Evolutionary conservation across 805 yeast species (phyloP), one percentile per base, ranked within the genome.

Genomic region (Kuraishia capsulata): DNA sequence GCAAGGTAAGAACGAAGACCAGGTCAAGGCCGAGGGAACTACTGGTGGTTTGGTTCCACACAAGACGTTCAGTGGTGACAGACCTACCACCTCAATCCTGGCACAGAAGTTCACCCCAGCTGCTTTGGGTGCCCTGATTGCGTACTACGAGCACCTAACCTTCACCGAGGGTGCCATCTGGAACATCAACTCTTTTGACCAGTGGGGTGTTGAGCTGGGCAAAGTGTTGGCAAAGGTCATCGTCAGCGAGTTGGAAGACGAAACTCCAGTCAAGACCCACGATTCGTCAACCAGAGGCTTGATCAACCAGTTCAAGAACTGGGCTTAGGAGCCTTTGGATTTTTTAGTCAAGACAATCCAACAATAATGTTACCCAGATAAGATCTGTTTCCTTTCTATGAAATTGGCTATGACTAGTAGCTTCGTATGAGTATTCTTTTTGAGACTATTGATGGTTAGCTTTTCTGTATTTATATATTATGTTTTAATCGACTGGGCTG

Each of bases 151-250:
- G 70, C 96, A 88, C 62, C 76, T 87, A 43, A 90, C 97, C 31
- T 92, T 92, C 68, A 89, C 89, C 42, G 98, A 92, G 71, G 98
- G 98, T 69, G 98, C 98, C 42, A 68, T 92, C 57, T 90, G 98
- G 98, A 92, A 94, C 77, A 89, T 92, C 72, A 92, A 92, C 80
- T 90, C 97, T 16, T 92, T 87, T 61, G 98, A 92, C 72, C 98
- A 92, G 73, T 92, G 97, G 96, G 98, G 98, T 67, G 98, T 92
- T 56, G 98, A 92, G 71, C 83, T 92, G 54, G 98, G 98, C 63
- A 92, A 92, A 71, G 94, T 83, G 39, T 78, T 92, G 59, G 98
- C 98, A 59, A 92, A 92, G 80, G 92, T 75, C 42, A 90, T 92
- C 56, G 90, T 94, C 54, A 75, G 75, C 53, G 97, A 92, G 69